A percentile compares a stretch with the other conserved stretches of the same genome.
Conservation (phyloP, 1,139 yeast species). For the Debaryomycetaceae sp. region DNA sequence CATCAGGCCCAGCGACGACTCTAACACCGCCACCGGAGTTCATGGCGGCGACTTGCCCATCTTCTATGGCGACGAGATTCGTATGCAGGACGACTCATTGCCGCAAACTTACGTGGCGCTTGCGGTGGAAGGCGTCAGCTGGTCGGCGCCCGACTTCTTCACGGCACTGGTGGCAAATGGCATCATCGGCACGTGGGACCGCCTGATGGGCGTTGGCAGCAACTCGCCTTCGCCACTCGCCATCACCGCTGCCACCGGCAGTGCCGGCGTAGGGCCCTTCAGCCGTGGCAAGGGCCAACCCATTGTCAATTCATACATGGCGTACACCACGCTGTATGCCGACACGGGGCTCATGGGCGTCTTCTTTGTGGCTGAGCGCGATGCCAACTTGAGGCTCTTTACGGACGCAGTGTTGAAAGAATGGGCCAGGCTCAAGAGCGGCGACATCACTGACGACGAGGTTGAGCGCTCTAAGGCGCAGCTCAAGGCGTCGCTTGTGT, state of each 20-base stretch:
- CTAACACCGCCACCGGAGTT: no score
- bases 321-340: slow-evolving; percentile 93
- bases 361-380: slow-evolving; percentile 79
- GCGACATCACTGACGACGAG: slow-evolving; percentile 75
- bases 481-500: slow-evolving; percentile 82
- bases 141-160: slow-evolving; percentile 96
- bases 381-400: slow-evolving; percentile 59
- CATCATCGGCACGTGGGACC: slow-evolving; percentile 95
- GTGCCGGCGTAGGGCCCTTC: no score
- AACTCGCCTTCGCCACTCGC: slow-evolving; percentile 77
- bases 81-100: slow-evolving; percentile 74
- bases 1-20: slow-evolving; percentile 59
- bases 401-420: slow-evolving; percentile 76
- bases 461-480: slow-evolving; percentile 94
- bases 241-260: slow-evolving; percentile 66
- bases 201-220: slow-evolving; percentile 76
- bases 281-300: slow-evolving; percentile 42
- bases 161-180: slow-evolving; percentile 96
- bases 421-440: slow-evolving; percentile 81
- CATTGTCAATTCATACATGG: slow-evolving; percentile 90
- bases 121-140: slow-evolving; percentile 96
- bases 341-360: slow-evolving; percentile 98
- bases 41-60: slow-evolving; percentile 71
- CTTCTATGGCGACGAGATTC: slow-evolving; percentile 82
- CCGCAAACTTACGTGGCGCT: slow-evolving; percentile 91